Base-by-base conservation (phyloP, 192 early-diverging fungal species). In the Diversispora eburnea region DNA sequence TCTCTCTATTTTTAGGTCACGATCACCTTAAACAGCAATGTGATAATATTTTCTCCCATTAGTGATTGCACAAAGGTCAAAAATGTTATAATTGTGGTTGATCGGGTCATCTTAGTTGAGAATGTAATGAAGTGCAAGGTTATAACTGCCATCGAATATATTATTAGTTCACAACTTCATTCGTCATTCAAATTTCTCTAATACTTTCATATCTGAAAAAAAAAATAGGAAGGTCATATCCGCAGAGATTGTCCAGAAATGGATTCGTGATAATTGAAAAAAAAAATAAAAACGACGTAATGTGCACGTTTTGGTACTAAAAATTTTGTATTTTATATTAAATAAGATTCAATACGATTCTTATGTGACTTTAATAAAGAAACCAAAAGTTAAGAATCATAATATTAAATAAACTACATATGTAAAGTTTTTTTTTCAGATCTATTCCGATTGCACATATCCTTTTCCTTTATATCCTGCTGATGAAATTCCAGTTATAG, bases 381-480 rank as follows among this genome's bases (percentile, higher is more conserved):
- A 33, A 33, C 25, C 25, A 33, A 33, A 33, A 33, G 25, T 33
- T 33, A 33, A 33, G 25, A 33, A 33, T 33, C 25, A 33, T 33
- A 1, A 33, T 33, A 33, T 33, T 33, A 4, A 54, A 54, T 9
- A 54, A 17, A 54, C n/a, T 17, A 12, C 49, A 10, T 54, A 4
- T 54, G 51, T 2, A 54, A 54, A 12, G 13, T 4, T 54, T 4
- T 17, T 4, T 54, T 4, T 17, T 54, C n/a, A 17, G 5, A 51
- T 13, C 13, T 12, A 8, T 51, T 12, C 12, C 9, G 47, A 68
- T 41, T 33, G 20, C 77, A 91, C 85, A 73, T 87, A 87, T 70
- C 91, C 91, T 64, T 84, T 84, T 80, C 91, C 91, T 82, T 86
- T 83, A 85, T 93, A 93, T 63, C 82, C 83, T 73, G 91, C 90